Evolutionary conservation across 768 basidiomycete species (phyloP).

Genomic region (Crucibulum laeve): DNA sequence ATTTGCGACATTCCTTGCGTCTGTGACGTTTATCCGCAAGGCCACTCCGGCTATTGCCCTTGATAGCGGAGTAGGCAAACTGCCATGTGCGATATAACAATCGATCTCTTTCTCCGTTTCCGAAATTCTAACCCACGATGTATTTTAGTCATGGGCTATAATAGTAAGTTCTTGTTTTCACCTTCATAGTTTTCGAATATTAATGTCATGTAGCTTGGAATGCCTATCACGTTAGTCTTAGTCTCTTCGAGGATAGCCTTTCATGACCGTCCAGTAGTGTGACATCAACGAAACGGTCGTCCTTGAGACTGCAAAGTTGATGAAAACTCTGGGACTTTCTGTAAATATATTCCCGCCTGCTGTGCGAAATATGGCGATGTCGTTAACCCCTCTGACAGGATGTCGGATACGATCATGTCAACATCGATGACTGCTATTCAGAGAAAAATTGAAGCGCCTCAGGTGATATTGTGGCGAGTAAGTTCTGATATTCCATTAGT

Average conservation of each 20-base stretch:
- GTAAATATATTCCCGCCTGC: conserved; percentile 20
- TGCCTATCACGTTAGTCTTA: conserved; percentile 51
- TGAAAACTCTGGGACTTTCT: conserved; percentile 53
- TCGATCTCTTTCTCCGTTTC: too few species aligned
- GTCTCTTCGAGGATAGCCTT: not conserved
- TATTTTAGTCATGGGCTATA: too few species aligned
- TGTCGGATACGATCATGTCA: conserved; percentile 55
- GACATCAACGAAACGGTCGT: conserved; percentile 52
- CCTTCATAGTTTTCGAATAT: too few species aligned
- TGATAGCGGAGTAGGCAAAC: too few species aligned
- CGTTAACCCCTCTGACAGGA: conserved; percentile 27
- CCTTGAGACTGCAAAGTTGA: conserved; percentile 42
- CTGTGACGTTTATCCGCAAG: too few species aligned
- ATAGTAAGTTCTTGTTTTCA: too few species aligned
- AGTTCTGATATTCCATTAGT: conserved; percentile 4
- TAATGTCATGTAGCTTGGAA: conserved; percentile 80
- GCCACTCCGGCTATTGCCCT: too few species aligned
- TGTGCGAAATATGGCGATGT: not conserved
- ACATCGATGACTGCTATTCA: conserved; percentile 65
- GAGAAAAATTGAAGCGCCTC: conserved; percentile 44
- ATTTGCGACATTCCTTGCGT: too few species aligned
- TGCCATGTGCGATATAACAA: too few species aligned
- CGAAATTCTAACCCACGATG: too few species aligned
- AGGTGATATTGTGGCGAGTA: conserved; percentile 56
- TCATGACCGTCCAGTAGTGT: conserved; percentile 35